Evolutionary conservation across 192 early-diverging fungal genomes (phyloP), one percentile per base, ranked within the genome.

Genomic region (Entomortierella chlamydospora): DNA sequence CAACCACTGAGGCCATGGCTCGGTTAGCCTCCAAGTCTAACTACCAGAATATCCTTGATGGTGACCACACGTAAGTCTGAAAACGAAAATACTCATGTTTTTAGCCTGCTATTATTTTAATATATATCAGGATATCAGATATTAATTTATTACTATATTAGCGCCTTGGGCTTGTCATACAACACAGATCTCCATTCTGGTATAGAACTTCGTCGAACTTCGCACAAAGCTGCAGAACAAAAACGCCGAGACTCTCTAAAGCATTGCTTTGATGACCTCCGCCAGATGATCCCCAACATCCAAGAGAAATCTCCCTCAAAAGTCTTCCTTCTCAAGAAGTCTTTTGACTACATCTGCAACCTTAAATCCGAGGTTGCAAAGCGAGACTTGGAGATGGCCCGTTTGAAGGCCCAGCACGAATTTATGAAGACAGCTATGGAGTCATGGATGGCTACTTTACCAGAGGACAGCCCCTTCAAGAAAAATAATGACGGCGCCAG

Each of bases 141-240:
- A 47, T 20, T 47, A 4, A 4, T 47, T 12, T 47, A 17, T 20
- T 20, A 15, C 39, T 9, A 12, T 20, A n/a, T 9, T 62, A 87
- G 88, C 34, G 86, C 88, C 4, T 71, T 97, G 26, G 93, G 95
- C 8, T 87, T 97, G 33, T 85, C 82, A 1, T 95, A 93, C 78
- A 85, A 89, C 47, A 80, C 86, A 13, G 91, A 96, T 56, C 87
- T 96, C 30, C 89, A 93, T 37, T 88, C 88, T 18, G 92, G 93
- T 0, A 81, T 97, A 34, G 95, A 97, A 76, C 81, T 88, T 1
- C 91, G 95, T n/a, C 91, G 92, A 23, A 93, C 92, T 3, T 91
- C 90, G 20, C 97, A 99, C 81, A 97, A 98, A 81, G 92, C 95
- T 33, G 96, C 96, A 4, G 97, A 99, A 82, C 97, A 99, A 77